Percentiles rank a stretch among this genome's conserved stretches.
Conservation (phyloP, 2,329 filamentous ascomycete species). For the Chaetomium sp. region DNA sequence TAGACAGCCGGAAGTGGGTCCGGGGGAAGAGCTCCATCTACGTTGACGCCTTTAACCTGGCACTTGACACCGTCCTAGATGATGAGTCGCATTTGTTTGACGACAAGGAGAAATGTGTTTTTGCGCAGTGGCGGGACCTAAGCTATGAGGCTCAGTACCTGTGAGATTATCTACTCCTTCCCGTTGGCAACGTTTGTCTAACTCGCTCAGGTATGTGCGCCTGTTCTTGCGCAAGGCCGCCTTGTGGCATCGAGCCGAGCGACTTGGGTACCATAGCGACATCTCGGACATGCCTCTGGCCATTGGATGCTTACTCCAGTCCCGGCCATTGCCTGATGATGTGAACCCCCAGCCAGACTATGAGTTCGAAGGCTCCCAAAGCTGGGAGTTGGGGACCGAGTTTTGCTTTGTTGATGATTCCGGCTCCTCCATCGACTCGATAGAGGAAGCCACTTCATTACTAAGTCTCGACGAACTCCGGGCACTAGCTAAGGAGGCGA, state of each 20-base stretch:
- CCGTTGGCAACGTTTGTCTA: neutral
- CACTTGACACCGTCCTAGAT: conserved; percentile 79
- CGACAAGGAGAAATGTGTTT: conserved; percentile 68
- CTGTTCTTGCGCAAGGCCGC: conserved; percentile 88
- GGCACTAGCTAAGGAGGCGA: conserved; percentile 73
- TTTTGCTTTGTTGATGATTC: conserved; percentile 81
- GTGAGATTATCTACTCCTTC: conserved; percentile 41
- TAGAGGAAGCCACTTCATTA: conserved; percentile 78
- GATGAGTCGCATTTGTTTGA: conserved; percentile 88
- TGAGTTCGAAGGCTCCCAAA: conserved; percentile 30
- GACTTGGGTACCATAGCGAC: conserved; percentile 74
- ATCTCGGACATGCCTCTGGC: conserved; percentile 66
- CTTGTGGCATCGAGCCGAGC: conserved; percentile 78
- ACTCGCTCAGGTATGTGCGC: conserved; percentile 66
- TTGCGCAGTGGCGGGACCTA: conserved; percentile 65
- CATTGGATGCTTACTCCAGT: conserved; percentile 56
- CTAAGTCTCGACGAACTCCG: conserved; percentile 87
- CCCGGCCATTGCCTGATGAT: conserved; percentile 46
- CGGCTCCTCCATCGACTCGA: conserved; percentile 61
- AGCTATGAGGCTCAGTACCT: conserved; percentile 86
- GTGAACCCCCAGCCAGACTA: conserved; percentile 17
- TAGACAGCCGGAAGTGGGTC: conserved; percentile 53
- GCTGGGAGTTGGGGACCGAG: conserved; percentile 40
- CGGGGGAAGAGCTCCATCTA: conserved; percentile 84
- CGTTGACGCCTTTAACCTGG: conserved; percentile 93